Conservation (phyloP, 106 monocot species). For the Platanthera zijinensis region DNA sequence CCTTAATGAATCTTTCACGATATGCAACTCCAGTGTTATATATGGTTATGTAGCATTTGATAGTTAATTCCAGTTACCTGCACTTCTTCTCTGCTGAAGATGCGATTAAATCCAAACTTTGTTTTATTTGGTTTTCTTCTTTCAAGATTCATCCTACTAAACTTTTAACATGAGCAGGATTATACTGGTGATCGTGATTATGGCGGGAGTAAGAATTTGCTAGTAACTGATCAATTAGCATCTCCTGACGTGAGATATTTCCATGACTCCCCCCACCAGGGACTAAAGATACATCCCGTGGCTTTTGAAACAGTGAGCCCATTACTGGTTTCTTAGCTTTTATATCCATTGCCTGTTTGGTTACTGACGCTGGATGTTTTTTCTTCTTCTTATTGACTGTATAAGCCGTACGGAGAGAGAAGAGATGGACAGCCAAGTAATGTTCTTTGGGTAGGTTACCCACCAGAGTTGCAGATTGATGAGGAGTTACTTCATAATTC, state of each 20-base stretch:
- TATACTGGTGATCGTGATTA: slow-evolving; percentile 31
- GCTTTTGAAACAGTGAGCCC: background rate
- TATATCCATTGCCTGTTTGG: background rate
- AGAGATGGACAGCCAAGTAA: slow-evolving; percentile 53
- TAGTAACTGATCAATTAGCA: slow-evolving; percentile 12
- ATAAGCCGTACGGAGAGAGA: slow-evolving; percentile 16
- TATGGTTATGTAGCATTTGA: background rate
- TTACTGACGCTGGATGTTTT: background rate
- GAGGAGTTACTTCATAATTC: slow-evolving; percentile 88
- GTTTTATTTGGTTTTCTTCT: background rate
- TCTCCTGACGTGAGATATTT: slow-evolving; percentile 20
- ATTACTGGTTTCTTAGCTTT: background rate
- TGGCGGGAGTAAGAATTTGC: slow-evolving; percentile 7
- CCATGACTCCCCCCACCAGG: slow-evolving; percentile 24
- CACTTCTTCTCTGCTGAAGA: background rate
- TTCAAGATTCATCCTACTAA: slow-evolving; percentile 3
- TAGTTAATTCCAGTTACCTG: background rate
- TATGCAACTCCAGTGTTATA: background rate
- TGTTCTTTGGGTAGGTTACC: slow-evolving; percentile 75
- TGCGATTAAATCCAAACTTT: background rate
- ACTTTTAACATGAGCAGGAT: slow-evolving; percentile 24
- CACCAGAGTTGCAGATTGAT: slow-evolving; percentile 60
- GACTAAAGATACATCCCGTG: slow-evolving; percentile 31
- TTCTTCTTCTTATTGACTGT: slow-evolving; percentile 7
- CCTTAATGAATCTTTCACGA: background rate